Percentiles rank a stretch among this genome's conserved stretches.
Conservation (phyloP, 2,329 filamentous ascomycete genomes). For the Penicillium sp. region DNA sequence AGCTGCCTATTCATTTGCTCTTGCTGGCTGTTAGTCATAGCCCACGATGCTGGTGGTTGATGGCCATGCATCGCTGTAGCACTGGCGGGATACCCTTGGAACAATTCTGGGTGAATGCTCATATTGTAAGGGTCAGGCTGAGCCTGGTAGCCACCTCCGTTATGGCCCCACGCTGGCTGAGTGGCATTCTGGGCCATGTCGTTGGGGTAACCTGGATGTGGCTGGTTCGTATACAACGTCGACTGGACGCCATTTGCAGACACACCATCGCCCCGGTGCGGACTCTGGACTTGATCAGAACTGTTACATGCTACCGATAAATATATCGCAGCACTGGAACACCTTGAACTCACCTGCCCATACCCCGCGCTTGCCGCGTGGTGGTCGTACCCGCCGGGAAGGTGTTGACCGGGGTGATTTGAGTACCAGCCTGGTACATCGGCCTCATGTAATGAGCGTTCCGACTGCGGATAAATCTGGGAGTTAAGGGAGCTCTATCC, state of each 20-base stretch:
- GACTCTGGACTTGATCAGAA: conserved; percentile 3
- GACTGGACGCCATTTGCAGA: background rate
- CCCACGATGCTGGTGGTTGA: background rate
- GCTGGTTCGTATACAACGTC: background rate
- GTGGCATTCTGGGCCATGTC: background rate
- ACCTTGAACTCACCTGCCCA: conserved; percentile 8
- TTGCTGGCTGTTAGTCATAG: background rate
- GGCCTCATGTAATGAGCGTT: conserved; percentile 15
- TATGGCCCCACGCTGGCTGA: background rate
- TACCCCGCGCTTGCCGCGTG: conserved; percentile 1
- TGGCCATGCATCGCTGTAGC: conserved; percentile 2
- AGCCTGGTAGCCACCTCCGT: background rate
- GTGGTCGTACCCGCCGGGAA: conserved; percentile 4
- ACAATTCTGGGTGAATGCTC: conserved; percentile 4
- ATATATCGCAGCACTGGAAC: background rate
- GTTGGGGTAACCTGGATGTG: conserved; percentile 6
- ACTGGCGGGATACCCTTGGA: background rate
- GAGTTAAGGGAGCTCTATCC: conserved; percentile 27
- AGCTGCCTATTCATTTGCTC: background rate
- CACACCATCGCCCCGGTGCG: background rate
- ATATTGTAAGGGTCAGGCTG: conserved; percentile 4
- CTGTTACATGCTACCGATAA: background rate
- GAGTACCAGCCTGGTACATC: conserved; percentile 19
- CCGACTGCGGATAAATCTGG: conserved; percentile 15
- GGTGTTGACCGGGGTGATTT: conserved; percentile 14